Evolutionary conservation across 305 asterid species (phyloP).

Genomic region (Plantago lanceolata): DNA sequence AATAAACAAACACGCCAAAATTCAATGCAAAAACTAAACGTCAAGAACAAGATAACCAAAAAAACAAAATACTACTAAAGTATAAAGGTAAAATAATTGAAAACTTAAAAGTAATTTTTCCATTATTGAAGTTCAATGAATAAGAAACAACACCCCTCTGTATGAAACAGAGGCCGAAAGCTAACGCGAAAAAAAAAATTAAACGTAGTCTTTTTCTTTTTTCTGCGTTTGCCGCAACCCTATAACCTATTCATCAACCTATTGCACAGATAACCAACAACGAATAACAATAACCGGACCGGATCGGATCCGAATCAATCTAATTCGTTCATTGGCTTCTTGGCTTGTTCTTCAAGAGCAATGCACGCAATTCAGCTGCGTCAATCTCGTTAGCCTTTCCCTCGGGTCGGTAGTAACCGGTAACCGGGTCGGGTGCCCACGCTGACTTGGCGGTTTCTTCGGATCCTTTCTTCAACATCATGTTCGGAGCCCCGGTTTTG

Average conservation of each 20-base stretch:
- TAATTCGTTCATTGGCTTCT: conserved; percentile 8
- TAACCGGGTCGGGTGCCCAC: conserved; percentile 61
- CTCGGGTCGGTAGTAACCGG: conserved; percentile 62
- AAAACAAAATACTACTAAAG: too few species aligned
- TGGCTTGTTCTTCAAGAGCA: conserved; percentile 34
- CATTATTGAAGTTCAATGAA: too few species aligned
- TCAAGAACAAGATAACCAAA: too few species aligned
- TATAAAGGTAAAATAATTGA: too few species aligned
- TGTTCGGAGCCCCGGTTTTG: conserved; percentile 27
- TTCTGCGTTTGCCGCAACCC: background rate
- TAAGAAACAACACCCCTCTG: too few species aligned
- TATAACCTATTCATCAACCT: too few species aligned
- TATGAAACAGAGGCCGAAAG: too few species aligned
- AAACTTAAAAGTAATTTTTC: too few species aligned
- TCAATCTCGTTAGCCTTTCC: conserved; percentile 34
- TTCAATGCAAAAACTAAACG: too few species aligned
- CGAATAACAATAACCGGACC: background rate
- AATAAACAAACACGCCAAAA: too few species aligned
- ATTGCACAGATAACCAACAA: background rate
- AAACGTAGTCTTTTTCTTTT: too few species aligned
- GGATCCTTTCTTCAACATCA: conserved; percentile 38
- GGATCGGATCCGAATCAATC: background rate
- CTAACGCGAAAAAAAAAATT: too few species aligned
- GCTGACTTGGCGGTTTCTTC: conserved; percentile 38
- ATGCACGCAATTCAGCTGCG: conserved; percentile 40